Conservation (phyloP, 1,139 yeast genomes). For the Diutina rugosa region DNA sequence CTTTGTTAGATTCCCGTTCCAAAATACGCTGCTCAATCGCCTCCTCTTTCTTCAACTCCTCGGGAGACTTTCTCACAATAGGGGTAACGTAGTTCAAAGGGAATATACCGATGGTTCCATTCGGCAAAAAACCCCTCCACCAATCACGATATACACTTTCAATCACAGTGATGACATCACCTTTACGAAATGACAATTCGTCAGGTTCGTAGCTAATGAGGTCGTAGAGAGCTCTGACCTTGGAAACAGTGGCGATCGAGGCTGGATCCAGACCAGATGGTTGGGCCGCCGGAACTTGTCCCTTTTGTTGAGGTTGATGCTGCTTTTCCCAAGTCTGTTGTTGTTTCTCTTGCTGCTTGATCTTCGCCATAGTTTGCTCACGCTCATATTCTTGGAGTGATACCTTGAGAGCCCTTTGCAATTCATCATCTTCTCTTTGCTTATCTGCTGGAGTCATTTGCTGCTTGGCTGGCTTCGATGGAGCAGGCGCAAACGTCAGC, state of each 20-base stretch:
- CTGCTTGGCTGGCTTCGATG: conserved; percentile 51
- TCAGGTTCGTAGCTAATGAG: conserved; percentile 59
- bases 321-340: neutral
- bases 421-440: conserved; percentile 62
- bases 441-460: conserved; percentile 36
- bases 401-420: conserved; percentile 63
- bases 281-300: neutral
- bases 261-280: neutral
- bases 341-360: neutral
- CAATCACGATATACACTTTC: conserved; percentile 88
- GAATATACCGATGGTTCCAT: conserved; percentile 79
- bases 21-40: conserved; percentile 18
- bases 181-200: conserved; percentile 59
- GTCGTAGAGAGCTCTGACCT: conserved; percentile 81
- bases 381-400: conserved; percentile 58
- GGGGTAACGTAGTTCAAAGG: conserved; percentile 89
- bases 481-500: conserved; percentile 12
- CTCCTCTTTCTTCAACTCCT: conserved; percentile 21
- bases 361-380: conserved; percentile 16
- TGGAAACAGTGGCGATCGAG: conserved; percentile 18
- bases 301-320: neutral
- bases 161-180: conserved; percentile 70
- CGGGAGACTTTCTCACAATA: conserved; percentile 50
- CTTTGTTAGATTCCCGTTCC: conserved; percentile 15
- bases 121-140: conserved; percentile 80